Percentiles rank a stretch among this genome's conserved stretches.
phyloP scores from a whole-genome alignment of 306 rosid genomes.

The Dryas octopetala region DNA sequence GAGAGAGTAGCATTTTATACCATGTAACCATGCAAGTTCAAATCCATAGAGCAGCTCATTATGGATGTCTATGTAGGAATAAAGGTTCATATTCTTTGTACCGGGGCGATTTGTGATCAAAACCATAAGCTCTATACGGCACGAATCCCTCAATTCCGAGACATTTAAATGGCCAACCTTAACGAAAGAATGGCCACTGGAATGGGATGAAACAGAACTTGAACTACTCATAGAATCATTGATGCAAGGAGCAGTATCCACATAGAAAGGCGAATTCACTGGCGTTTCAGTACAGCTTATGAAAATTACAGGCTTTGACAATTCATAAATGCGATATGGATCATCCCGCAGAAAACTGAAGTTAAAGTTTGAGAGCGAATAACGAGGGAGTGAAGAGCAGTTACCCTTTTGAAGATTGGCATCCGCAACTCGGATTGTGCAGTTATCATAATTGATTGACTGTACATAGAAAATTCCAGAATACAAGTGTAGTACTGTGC shows the following conservation, averaged over 20 bases:
- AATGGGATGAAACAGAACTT: background rate
- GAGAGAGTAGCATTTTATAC: too few relatives aligned
- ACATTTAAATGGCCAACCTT: background rate
- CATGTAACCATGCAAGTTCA: slow-evolving; percentile 26
- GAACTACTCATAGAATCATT: background rate
- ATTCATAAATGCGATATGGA: background rate
- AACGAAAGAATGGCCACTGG: background rate
- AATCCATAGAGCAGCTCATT: slow-evolving; percentile 19
- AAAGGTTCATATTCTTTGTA: too few relatives aligned
- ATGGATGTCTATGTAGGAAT: slow-evolving; percentile 19
- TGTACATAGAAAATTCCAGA: too few relatives aligned
- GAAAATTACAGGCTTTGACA: background rate
- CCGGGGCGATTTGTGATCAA: too few relatives aligned
- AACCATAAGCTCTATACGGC: too few relatives aligned
- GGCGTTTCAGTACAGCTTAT: slow-evolving; percentile 10
- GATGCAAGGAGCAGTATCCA: background rate
- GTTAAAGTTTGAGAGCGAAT: background rate
- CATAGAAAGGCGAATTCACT: background rate
- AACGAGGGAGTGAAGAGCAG: slow-evolving; percentile 2
- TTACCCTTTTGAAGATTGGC: background rate
- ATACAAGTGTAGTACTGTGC: too few relatives aligned
- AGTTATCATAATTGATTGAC: too few relatives aligned
- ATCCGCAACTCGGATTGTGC: too few relatives aligned
- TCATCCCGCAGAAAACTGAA: background rate
- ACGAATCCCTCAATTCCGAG: background rate